Percentiles rank a stretch among this genome's conserved stretches.
These are phyloP conservation scores for Clonostachys rosea DNA, from an alignment of 2,329 filamentous ascomycete genomes.

Conservation along the genomic window DNA sequence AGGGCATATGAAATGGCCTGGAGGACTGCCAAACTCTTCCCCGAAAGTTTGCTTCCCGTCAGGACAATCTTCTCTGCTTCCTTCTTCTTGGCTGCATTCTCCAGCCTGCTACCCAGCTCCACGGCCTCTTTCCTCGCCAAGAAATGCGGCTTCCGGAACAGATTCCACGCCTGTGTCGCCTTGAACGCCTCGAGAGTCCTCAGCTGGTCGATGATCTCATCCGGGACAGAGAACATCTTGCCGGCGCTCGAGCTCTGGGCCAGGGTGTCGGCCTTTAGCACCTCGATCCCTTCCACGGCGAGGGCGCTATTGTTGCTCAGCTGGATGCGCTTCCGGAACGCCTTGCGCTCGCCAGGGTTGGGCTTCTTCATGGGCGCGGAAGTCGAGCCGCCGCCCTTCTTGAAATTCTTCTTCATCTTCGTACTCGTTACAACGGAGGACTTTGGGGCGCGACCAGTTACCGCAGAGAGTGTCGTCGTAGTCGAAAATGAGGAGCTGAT, in stretches of 20 bases:
- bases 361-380: conserved; percentile 47
- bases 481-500: conserved; percentile 8
- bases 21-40: conserved; percentile 83
- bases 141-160: conserved; percentile 79
- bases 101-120: conserved; percentile 61
- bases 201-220: conserved; percentile 70
- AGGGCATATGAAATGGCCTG: conserved; percentile 81
- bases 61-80: conserved; percentile 61
- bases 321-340: conserved; percentile 80
- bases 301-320: conserved; percentile 93
- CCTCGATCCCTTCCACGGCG: conserved; percentile 63
- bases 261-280: conserved; percentile 53
- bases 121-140: conserved; percentile 77
- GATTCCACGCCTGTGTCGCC: conserved; percentile 77
- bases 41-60: conserved; percentile 67
- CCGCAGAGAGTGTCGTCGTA: conserved; percentile 6
- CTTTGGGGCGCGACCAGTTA: conserved; percentile 16
- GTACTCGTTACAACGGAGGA: conserved; percentile 25
- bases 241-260: conserved; percentile 52
- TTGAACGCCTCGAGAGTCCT: conserved; percentile 88
- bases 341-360: conserved; percentile 76
- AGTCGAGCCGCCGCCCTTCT: conserved; percentile 15
- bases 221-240: conserved; percentile 65
- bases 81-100: conserved; percentile 44
- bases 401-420: conserved; percentile 30